Percentiles rank a stretch among this genome's conserved stretches.
Conservation (phyloP, 345 rosid genomes). For the Anastatica hierochuntica region DNA sequence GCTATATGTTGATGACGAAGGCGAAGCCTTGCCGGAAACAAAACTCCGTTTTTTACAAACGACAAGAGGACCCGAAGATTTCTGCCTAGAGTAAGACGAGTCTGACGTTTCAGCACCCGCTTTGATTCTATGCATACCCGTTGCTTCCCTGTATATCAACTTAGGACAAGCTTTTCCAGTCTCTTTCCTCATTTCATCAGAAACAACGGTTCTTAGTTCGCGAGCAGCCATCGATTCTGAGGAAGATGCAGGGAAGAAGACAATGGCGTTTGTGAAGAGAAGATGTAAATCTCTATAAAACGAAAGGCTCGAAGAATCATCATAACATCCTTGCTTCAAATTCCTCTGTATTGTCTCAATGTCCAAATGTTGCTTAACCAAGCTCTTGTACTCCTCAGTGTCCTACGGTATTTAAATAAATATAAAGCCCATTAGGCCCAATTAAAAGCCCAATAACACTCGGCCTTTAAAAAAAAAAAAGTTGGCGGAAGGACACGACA, state of each 20-base stretch:
- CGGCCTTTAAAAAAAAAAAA: not conserved
- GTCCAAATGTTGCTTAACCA: conserved; percentile 55
- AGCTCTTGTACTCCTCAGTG: conserved; percentile 29
- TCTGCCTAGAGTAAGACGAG: conserved; percentile 37
- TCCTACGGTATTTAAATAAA: conserved; percentile 28
- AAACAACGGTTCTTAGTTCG: conserved; percentile 38
- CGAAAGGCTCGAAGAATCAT: conserved; percentile 28
- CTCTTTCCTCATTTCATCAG: conserved; percentile 29
- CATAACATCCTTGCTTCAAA: conserved; percentile 39
- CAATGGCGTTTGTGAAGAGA: conserved; percentile 52
- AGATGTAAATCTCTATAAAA: conserved; percentile 61
- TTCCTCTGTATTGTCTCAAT: conserved; percentile 40
- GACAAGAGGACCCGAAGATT: conserved; percentile 33
- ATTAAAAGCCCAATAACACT: no score
- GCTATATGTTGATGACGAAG: conserved; percentile 30
- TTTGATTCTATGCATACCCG: conserved; percentile 19
- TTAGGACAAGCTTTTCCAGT: conserved; percentile 16
- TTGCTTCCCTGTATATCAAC: no score
- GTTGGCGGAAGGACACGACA: conserved; percentile 3
- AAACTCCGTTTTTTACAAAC: conserved; percentile 52
- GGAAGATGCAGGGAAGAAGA: conserved; percentile 47
- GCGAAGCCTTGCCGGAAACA: no score
- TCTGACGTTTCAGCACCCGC: conserved; percentile 38
- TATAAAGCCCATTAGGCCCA: conserved; percentile 3
- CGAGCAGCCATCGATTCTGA: conserved; percentile 40